Evolutionary conservation across 352 stramenopile species (phyloP).

Genomic region (Phytophthora rubi): DNA sequence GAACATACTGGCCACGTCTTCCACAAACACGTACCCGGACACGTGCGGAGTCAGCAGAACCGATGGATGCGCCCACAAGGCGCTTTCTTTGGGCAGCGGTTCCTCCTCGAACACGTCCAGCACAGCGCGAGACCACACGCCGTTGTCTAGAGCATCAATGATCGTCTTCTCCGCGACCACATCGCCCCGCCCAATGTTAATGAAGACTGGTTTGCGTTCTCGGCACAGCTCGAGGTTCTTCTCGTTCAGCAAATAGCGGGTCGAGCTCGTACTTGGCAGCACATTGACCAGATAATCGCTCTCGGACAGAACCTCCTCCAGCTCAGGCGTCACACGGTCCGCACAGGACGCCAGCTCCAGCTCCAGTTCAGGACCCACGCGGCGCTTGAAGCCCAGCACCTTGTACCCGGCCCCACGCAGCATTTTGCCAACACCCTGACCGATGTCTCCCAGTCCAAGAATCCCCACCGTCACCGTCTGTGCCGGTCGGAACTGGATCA

Average conservation of each 20-base stretch:
- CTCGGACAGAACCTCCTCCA: conserved; percentile 52
- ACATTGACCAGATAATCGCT: conserved; percentile 89
- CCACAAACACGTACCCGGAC: conserved; percentile 67
- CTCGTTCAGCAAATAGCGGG: conserved; percentile 69
- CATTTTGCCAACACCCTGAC: conserved; percentile 58
- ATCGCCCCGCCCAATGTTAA: conserved; percentile 91
- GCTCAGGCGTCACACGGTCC: conserved; percentile 52
- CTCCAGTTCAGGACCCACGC: conserved; percentile 24
- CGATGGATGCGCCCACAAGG: conserved; percentile 64
- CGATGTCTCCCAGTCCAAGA: conserved; percentile 70
- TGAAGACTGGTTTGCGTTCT: conserved; percentile 75
- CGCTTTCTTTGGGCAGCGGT: conserved; percentile 47
- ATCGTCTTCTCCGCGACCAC: conserved; percentile 71
- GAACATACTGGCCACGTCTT: conserved; percentile 83
- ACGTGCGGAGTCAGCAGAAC: conserved; percentile 86
- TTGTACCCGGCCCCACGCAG: conserved; percentile 59
- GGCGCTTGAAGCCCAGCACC: conserved; percentile 76
- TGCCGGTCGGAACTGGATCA: conserved; percentile 57
- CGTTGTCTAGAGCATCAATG: conserved; percentile 62
- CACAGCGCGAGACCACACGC: conserved; percentile 60
- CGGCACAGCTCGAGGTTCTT: conserved; percentile 52
- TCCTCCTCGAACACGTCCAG: conserved; percentile 67
- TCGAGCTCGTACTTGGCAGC: conserved; percentile 83
- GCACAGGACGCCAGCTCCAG: conserved; percentile 24
- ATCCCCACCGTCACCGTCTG: conserved; percentile 58